Evolutionary conservation across 1,139 yeast genomes (phyloP).

Genomic region (Zhuliangozyma blackwelliae): DNA sequence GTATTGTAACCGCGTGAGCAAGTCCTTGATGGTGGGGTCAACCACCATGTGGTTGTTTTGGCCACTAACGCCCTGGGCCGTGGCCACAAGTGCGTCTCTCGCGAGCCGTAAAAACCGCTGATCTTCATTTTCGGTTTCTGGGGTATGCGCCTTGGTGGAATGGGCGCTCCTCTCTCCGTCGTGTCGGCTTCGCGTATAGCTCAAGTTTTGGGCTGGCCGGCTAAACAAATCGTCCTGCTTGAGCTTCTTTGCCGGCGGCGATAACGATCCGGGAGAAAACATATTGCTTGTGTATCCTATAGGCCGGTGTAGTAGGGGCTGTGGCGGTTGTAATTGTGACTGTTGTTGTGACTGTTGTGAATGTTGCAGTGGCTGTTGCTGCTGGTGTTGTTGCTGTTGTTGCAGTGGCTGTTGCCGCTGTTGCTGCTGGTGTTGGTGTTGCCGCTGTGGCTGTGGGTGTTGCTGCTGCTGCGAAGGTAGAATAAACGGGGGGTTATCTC

Average conservation of each 20-base stretch:
- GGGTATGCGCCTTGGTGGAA: neutral
- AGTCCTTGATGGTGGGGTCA: constrained; percentile 54
- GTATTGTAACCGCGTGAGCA: constrained; percentile 48
- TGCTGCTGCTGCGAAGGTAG: no score
- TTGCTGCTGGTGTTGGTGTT: neutral
- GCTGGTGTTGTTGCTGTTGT: neutral
- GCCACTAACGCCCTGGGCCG: constrained; percentile 30
- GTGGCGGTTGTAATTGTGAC: constrained; percentile 5
- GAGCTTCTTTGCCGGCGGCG: constrained; percentile 4
- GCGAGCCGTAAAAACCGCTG: constrained; percentile 40
- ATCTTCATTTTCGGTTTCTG: constrained; percentile 27
- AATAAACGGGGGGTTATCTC: no score
- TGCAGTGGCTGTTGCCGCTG: neutral
- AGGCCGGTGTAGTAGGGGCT: constrained; percentile 1
- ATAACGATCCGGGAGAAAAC: constrained; percentile 9
- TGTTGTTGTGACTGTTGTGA: neutral
- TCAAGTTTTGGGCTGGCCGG: neutral
- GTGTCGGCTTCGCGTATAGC: neutral
- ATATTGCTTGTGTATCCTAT: constrained; percentile 5
- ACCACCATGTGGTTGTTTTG: constrained; percentile 20
- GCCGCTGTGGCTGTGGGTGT: neutral
- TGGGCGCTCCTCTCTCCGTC: no score
- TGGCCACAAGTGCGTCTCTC: constrained; percentile 44
- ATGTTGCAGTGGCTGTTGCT: neutral
- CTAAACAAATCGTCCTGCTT: constrained; percentile 1